These are phyloP conservation scores for Exserohilum rostratum DNA, from an alignment of 2,329 filamentous ascomycete genomes.

Conservation along the genomic window DNA sequence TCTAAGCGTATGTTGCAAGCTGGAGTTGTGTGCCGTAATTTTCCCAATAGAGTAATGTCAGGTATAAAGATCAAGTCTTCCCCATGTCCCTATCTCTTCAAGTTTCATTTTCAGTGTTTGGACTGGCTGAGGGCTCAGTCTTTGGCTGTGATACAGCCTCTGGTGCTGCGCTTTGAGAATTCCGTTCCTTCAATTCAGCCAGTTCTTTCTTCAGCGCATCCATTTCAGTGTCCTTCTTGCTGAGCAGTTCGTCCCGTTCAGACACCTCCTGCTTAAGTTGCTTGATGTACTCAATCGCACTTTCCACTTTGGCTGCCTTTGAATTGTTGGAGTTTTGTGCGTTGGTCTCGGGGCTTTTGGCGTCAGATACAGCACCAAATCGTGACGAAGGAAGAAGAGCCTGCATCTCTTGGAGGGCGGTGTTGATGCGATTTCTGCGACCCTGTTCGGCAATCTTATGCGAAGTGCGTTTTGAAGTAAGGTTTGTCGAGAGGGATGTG, in stretches of 20 bases:
- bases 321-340: conserved; percentile 59
- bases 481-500: conserved; percentile 85
- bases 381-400: conserved; percentile 72
- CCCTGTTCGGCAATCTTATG: conserved; percentile 99
- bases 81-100: conserved; percentile 8
- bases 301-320: conserved; percentile 97
- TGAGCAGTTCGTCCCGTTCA: conserved; percentile 67
- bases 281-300: conserved; percentile 94
- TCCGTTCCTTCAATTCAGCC: conserved; percentile 34
- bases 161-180: conserved; percentile 16
- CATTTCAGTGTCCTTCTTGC: conserved; percentile 69
- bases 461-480: conserved; percentile 94
- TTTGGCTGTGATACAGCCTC: conserved; percentile 18
- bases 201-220: conserved; percentile 58
- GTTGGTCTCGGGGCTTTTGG: conserved; percentile 47
- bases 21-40: neutral
- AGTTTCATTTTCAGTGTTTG: conserved; percentile 18
- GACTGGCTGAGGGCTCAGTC: conserved; percentile 20
- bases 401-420: conserved; percentile 89
- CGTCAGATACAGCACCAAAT: conserved; percentile 34
- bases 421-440: conserved; percentile 92
- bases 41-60: neutral
- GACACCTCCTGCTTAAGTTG: conserved; percentile 75
- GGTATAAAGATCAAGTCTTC: neutral
- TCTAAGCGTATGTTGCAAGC: neutral